Conservation (phyloP, 192 early-diverging fungal genomes). For the Rhizophlyctis rosea region DNA sequence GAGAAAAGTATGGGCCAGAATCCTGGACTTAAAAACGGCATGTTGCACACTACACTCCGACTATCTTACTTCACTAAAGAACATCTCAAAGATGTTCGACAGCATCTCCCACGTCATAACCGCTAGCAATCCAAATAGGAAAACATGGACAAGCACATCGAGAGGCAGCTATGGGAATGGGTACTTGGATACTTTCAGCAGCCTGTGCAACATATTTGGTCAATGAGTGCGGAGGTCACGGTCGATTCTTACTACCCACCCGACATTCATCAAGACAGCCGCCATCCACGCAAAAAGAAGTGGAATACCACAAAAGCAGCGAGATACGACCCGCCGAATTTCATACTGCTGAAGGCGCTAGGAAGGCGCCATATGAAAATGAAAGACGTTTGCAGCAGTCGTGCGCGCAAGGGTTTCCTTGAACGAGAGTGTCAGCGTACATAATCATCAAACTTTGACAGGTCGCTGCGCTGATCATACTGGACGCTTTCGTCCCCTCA, state of each 20-base stretch:
- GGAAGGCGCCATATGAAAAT: background rate
- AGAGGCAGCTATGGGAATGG: too few species aligned
- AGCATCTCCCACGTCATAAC: slow-evolving; percentile 10
- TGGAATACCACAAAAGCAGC: too few species aligned
- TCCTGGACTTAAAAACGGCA: too few species aligned
- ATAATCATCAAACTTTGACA: background rate
- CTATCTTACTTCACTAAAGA: slow-evolving; percentile 11
- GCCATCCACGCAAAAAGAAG: too few species aligned
- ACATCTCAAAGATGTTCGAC: slow-evolving; percentile 18
- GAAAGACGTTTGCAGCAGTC: slow-evolving; percentile 53
- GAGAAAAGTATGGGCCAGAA: too few species aligned
- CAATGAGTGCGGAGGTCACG: too few species aligned
- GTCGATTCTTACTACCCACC: too few species aligned
- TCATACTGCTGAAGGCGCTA: background rate
- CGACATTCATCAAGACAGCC: too few species aligned
- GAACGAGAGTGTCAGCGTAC: slow-evolving; percentile 6
- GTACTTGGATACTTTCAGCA: too few species aligned
- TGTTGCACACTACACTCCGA: background rate
- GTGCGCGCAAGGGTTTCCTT: slow-evolving; percentile 48
- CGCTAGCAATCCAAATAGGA: background rate
- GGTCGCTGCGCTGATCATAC: slow-evolving; percentile 4
- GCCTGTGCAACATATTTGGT: too few species aligned
- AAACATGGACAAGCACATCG: background rate
- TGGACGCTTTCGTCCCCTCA: slow-evolving; percentile 38
- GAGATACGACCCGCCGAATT: background rate